phyloP scores from a whole-genome alignment of 1,284 basidiomycete species.

The Fomitiporia mediterranea region DNA sequence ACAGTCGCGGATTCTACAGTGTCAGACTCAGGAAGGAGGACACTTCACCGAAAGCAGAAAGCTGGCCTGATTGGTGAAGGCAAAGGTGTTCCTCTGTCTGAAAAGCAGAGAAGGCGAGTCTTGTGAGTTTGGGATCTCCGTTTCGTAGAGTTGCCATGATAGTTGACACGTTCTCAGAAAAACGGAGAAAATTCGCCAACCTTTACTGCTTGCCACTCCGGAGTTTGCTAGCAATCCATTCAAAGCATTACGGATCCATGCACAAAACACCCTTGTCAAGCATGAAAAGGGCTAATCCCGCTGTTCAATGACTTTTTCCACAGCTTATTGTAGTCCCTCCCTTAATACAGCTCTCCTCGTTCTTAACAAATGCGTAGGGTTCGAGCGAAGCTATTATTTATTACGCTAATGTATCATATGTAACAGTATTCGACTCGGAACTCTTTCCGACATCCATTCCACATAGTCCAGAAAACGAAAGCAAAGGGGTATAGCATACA shows the following conservation, averaged over 20 bases:
- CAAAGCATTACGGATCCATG: conserved; percentile 73
- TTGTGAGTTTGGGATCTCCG: conserved; percentile 42
- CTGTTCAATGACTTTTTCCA: not conserved
- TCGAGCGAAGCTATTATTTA: not conserved
- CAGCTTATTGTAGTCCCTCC: not conserved
- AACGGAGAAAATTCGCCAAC: conserved; percentile 64
- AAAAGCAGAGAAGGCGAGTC: conserved; percentile 60
- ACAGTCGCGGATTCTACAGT: conserved; percentile 2
- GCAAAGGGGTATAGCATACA: conserved; percentile 12
- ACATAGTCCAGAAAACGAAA: conserved; percentile 11
- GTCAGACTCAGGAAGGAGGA: conserved; percentile 24
- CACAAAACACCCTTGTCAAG: conserved; percentile 70
- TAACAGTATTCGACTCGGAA: conserved; percentile 12
- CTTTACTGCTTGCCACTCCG: conserved; percentile 63
- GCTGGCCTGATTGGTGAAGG: conserved; percentile 66
- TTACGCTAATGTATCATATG: conserved; percentile 21
- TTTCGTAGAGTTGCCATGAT: not conserved
- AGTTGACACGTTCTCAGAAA: conserved; percentile 38
- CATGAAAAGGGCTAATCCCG: conserved; percentile 30
- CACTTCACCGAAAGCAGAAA: conserved; percentile 28
- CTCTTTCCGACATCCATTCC: conserved; percentile 2
- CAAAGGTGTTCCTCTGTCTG: conserved; percentile 54
- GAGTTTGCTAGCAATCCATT: conserved; percentile 70
- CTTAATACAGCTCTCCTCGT: not conserved
- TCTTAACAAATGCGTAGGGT: no score